Conservation (phyloP, 208 protist genomes). For the Balamuthia mandrillaris region DNA sequence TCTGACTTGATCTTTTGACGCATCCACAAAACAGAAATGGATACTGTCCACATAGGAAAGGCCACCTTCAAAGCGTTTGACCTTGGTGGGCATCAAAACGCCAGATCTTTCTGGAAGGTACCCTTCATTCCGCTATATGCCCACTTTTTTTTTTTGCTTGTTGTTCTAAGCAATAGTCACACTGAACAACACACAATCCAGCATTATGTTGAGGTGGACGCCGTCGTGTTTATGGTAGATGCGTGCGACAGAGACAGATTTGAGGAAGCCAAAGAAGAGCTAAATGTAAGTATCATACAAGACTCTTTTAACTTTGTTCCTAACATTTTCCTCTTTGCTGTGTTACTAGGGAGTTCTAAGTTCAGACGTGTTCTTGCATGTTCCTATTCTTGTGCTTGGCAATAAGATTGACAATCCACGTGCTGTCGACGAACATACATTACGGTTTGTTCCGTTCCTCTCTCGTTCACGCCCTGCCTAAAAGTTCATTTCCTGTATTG, state of each 20-base stretch:
- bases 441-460: not conserved
- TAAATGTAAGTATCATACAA: too few relatives aligned
- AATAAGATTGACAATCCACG: conserved; percentile 97
- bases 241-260: conserved; percentile 91
- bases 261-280: conserved; percentile 88
- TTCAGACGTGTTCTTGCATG: conserved; percentile 86
- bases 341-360: too few relatives aligned
- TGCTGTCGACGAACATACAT: not conserved
- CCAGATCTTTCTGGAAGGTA: conserved; percentile 95
- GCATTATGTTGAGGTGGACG: not conserved
- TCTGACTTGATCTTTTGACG: too few relatives aligned
- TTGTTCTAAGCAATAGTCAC: not conserved
- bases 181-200: not conserved
- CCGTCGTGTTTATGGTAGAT: conserved; percentile 98
- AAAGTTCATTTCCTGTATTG: not conserved
- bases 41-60: conserved; percentile 95
- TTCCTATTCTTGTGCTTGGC: conserved; percentile 98
- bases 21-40: conserved; percentile 68
- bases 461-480: not conserved
- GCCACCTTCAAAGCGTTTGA: conserved; percentile 98
- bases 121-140: conserved; percentile 96
- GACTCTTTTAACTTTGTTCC: too few relatives aligned
- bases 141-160: too few relatives aligned
- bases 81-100: conserved; percentile 93
- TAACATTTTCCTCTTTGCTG: too few relatives aligned